Conservation (phyloP, 2,329 filamentous ascomycete genomes). For the Fusarium illudens region DNA sequence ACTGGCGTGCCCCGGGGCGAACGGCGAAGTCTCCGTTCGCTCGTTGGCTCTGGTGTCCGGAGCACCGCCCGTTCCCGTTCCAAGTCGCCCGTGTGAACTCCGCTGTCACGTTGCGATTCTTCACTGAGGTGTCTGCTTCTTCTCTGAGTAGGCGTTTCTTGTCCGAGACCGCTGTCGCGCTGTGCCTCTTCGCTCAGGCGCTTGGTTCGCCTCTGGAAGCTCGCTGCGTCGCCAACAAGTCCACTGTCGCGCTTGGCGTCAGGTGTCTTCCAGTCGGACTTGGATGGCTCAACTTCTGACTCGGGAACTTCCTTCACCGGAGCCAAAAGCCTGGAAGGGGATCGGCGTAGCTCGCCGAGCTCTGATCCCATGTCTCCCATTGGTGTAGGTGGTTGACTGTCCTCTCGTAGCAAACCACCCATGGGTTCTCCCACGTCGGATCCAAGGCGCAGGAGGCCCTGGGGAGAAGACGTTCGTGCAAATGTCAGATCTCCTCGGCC, state of each 20-base stretch:
- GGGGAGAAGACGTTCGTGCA: conserved; percentile 25
- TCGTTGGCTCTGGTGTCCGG: conserved; percentile 42
- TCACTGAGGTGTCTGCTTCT: conserved; percentile 48
- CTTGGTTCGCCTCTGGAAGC: conserved; percentile 49
- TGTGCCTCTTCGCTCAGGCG: conserved; percentile 48
- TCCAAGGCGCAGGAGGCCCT: conserved; percentile 45
- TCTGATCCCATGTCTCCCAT: conserved; percentile 38
- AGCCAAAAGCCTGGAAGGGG: conserved; percentile 56
- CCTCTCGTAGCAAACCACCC: conserved; percentile 46
- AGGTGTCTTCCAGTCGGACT: conserved; percentile 15
- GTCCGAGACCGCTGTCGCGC: conserved; percentile 61
- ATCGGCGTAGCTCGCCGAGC: conserved; percentile 52
- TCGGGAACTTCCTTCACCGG: conserved; percentile 62
- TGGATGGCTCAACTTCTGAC: conserved; percentile 49
- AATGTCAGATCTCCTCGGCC: conserved; percentile 42
- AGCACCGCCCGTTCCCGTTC: conserved; percentile 30
- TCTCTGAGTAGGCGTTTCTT: conserved; percentile 54
- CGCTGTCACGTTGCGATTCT: conserved; percentile 61
- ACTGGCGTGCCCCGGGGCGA: conserved; percentile 51
- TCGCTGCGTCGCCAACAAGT: conserved; percentile 50
- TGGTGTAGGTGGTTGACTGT: conserved; percentile 35
- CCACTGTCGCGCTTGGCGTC: conserved; percentile 50
- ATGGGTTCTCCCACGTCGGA: conserved; percentile 44
- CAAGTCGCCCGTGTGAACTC: conserved; percentile 62
- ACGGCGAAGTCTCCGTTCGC: conserved; percentile 42